Conservation (phyloP, 108 stramenopile genomes). For the Skeletonema menzelii region DNA sequence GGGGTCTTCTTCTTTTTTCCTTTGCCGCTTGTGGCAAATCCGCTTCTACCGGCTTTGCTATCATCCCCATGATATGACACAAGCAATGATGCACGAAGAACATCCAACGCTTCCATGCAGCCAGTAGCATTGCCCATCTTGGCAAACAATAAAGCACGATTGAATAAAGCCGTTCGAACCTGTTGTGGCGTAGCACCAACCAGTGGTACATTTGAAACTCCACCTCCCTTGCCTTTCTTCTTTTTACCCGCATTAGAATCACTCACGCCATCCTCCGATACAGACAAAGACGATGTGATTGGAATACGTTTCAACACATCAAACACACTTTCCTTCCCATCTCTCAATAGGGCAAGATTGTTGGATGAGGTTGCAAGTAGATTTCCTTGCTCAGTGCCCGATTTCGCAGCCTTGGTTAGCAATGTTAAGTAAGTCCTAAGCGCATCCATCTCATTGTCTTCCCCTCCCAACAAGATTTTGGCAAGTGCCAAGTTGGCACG, state of each 20-base stretch:
- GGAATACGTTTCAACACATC: conserved; percentile 45
- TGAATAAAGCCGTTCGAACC: conserved; percentile 41
- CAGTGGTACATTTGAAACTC: conserved; percentile 27
- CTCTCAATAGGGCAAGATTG: conserved; percentile 43
- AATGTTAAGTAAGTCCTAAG: conserved; percentile 30
- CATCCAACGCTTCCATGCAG: conserved; percentile 41
- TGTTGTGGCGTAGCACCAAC: conserved; percentile 50
- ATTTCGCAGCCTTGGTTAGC: conserved; percentile 21
- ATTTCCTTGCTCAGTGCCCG: conserved; percentile 17
- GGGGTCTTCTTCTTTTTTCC: conserved; percentile 25
- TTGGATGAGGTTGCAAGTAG: conserved; percentile 34
- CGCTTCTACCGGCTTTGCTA: neutral
- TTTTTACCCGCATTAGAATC: neutral
- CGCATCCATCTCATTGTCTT: conserved; percentile 35
- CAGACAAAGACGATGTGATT: conserved; percentile 24
- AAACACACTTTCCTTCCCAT: conserved; percentile 46
- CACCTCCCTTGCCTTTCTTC: conserved; percentile 2
- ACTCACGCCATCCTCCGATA: conserved; percentile 15
- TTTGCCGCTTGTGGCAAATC: conserved; percentile 17
- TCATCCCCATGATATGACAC: conserved; percentile 33
- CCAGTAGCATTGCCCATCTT: conserved; percentile 45
- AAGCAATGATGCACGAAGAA: conserved; percentile 34
- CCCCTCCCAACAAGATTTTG: conserved; percentile 38
- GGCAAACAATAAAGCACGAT: conserved; percentile 42
- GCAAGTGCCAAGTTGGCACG: conserved; percentile 45